Base-by-base conservation (phyloP, 345 rosid genomes). In the Euphorbia pulcherrima region DNA sequence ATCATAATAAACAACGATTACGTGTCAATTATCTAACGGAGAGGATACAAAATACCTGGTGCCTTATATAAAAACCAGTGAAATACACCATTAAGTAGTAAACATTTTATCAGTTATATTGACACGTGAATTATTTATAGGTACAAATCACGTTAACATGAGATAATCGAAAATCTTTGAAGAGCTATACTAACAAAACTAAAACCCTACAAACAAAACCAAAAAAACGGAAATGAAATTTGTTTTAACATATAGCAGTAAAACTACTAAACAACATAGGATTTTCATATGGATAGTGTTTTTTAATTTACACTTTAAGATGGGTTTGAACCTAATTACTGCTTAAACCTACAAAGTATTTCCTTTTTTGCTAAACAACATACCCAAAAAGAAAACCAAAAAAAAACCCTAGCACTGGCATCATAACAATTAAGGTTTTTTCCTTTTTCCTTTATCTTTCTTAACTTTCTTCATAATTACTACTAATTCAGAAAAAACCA, bases 401-500 rank as follows among this genome's bases (percentile, higher is more conserved):
- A 72, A 59, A 27, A 60, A 21, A 52, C 20, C 26, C 40, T 20
- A 60, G 55, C 18, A 65, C 24, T 21, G 29, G 28, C 18, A 47
- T 13, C 24, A 30, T 44, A 24, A 62, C 47, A 41, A 39, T 14
- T 3, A 41, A 24, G 54, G 14, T 63, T 17, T 26, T 46, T 47
- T 2, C 16, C 47, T 21, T 6, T 62, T 47, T 17, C 14, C 9
- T 23, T 24, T 26, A 7, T 24, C 7, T 2, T 6, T n/a, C n/a
- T n/a, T 27, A 11, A 24, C 52, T 48, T 44, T 44, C 17, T 44
- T 44, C n/a, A n/a, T n/a, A 4, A 44, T 44, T 44, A 44, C 12
- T 44, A 39, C 44, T 39, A 39, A 4, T 4, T 65, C 65, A 80
- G 65, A 82, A 82, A 28, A 79, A 73, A 27, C 52, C 76, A 56